These are phyloP conservation scores for Rhazya stricta DNA, from an alignment of 257 asterid species.

Conservation along the genomic window DNA sequence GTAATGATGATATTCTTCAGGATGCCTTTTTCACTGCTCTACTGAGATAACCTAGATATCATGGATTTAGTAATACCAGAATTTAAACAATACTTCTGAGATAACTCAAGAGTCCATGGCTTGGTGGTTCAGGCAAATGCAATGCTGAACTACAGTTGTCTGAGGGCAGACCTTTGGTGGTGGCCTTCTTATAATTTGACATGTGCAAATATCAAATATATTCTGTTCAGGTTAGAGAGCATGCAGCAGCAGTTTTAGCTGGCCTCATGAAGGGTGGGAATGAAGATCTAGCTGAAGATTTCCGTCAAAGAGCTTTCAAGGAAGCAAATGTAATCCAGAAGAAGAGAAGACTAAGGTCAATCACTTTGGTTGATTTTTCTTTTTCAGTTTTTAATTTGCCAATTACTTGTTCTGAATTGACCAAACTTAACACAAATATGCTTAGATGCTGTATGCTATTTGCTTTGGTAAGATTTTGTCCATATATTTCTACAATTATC, in stretches of 20 bases:
- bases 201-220: neutral
- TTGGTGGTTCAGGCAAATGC: neutral
- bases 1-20: neutral
- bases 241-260: conserved; percentile 98
- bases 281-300: conserved; percentile 61
- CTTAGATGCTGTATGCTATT: neutral
- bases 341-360: conserved; percentile 68
- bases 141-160: neutral
- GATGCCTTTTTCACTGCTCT: neutral
- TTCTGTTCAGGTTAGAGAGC: conserved; percentile 82
- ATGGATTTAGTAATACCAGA: neutral
- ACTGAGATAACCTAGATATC: neutral
- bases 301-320: conserved; percentile 74
- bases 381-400: conserved; percentile 3
- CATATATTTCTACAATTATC: neutral
- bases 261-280: conserved; percentile 94
- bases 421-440: neutral
- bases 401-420: neutral
- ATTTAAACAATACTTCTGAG: neutral
- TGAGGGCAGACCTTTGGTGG: neutral
- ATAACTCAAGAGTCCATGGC: neutral
- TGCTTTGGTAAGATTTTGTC: neutral
- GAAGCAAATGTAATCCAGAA: conserved; percentile 62
- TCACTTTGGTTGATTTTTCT: conserved; percentile 18
- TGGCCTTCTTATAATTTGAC: neutral